Evolutionary conservation across 169 alveolate species (phyloP).

Genomic region (Plasmodium sp.): DNA sequence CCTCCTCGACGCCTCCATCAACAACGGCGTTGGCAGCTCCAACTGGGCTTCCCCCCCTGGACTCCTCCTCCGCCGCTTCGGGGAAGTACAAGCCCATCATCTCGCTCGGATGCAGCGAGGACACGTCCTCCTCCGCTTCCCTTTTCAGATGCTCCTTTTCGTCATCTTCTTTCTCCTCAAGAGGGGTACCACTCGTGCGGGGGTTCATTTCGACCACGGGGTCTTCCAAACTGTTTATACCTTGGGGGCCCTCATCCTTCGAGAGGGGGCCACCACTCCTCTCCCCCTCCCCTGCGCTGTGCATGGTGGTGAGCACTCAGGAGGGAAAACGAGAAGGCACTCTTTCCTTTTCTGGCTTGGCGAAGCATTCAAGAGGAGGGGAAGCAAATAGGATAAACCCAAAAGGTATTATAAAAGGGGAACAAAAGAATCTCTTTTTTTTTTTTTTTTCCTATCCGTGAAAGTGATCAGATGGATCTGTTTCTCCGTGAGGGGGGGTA

Average conservation of each 20-base stretch:
- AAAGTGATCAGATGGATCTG: background rate
- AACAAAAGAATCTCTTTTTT: background rate
- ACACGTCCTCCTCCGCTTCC: background rate
- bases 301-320: background rate
- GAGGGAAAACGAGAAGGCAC: background rate
- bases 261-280: background rate
- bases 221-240: constrained; percentile 3
- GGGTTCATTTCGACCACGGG: background rate
- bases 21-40: background rate
- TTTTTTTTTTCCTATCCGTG: no score
- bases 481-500: background rate
- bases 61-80: background rate
- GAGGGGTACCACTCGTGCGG: background rate
- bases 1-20: background rate
- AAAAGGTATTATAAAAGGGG: background rate
- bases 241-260: constrained; percentile 8
- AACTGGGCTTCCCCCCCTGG: background rate
- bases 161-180: background rate
- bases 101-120: background rate
- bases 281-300: constrained; percentile 10
- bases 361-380: background rate
- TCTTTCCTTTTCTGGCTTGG: background rate
- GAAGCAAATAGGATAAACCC: background rate
- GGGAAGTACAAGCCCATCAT: background rate
- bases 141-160: background rate